These are phyloP conservation scores for Pistacia integerrima DNA, from an alignment of 345 rosid species.

Conservation along the genomic window DNA sequence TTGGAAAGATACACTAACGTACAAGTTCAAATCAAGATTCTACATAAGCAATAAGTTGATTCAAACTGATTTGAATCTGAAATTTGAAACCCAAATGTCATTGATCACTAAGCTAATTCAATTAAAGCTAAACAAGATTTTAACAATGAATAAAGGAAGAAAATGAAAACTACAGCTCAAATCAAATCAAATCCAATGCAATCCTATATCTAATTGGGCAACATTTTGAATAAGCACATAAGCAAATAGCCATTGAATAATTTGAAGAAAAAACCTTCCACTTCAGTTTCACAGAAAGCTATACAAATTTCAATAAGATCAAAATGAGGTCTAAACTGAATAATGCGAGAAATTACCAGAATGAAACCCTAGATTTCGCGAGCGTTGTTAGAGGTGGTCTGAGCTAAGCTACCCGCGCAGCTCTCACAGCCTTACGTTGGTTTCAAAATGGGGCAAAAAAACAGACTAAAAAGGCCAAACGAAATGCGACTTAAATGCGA, in stretches of 20 bases:
- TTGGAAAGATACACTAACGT: not conserved
- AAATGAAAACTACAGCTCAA: not conserved
- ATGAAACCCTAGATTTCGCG: conserved; percentile 17
- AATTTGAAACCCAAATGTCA: not conserved
- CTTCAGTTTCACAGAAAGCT: not conserved
- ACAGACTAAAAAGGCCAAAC: not conserved
- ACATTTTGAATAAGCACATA: not conserved
- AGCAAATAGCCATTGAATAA: not conserved
- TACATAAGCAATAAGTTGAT: not conserved
- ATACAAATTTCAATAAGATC: conserved; percentile 3
- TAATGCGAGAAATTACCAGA: conserved; percentile 11
- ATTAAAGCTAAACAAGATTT: not conserved
- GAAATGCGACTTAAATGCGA: conserved; percentile 17
- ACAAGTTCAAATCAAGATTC: not conserved
- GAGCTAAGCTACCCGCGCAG: conserved; percentile 13
- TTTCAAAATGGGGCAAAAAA: not conserved
- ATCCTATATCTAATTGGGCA: not conserved
- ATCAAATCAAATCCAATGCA: not conserved
- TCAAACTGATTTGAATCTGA: not conserved
- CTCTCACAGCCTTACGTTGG: conserved; percentile 12
- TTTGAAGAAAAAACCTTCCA: not conserved
- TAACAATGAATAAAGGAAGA: not conserved
- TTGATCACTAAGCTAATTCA: not conserved
- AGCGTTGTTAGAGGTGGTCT: not conserved
- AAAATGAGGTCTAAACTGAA: not conserved